Base-by-base conservation (phyloP, 495 filamentous ascomycete genomes). In the Neurospora tetrasperma region DNA sequence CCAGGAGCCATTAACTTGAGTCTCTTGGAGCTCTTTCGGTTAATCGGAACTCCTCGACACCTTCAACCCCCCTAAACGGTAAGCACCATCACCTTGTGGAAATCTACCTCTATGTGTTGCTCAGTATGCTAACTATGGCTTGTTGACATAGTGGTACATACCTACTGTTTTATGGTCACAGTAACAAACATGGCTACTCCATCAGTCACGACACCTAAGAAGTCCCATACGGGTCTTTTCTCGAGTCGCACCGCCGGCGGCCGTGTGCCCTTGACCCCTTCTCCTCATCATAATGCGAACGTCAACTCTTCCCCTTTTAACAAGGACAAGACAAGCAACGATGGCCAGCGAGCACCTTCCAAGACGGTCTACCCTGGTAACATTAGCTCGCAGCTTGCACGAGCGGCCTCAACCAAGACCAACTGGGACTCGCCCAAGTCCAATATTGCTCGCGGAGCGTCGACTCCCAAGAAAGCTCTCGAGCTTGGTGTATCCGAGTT, bases 401-500 rank as follows among this genome's bases (percentile, higher is more conserved):
- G 89, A 78, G 89, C 89, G 14, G 83, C 84, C 35, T 86, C 88
- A 44, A 89, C 86, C 84, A 82, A 84, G 8, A 75, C 84, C n/a
- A 79, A 90, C 82, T 88, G 90, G 38, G 89, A 95, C 75, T 94
- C 93, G 38, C 93, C 94, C 78, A 97, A 98, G 85, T 97, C 94
- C 66, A 97, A 97, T 85, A 97, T 97, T 80, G 94, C 93, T 71
- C 88, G 90, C 42, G 83, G 83, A 43, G 81, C 84, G 81, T 85
- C 82, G 81, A 92, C 80, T 85, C 95, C 77, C 85, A 93, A 73
- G 83, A 91, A 84, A 88, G 94, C 78, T 69, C 87, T 98, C n/a
- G 95, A 98, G 80, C 86, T 97, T 39, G 94, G 94, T 72, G 89
- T 97, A 31, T 97, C 93, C 1, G 96, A 99, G 77, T 98, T 94